Conservation (phyloP, 2,329 filamentous ascomycete species). For the Westerdykella sp. region DNA sequence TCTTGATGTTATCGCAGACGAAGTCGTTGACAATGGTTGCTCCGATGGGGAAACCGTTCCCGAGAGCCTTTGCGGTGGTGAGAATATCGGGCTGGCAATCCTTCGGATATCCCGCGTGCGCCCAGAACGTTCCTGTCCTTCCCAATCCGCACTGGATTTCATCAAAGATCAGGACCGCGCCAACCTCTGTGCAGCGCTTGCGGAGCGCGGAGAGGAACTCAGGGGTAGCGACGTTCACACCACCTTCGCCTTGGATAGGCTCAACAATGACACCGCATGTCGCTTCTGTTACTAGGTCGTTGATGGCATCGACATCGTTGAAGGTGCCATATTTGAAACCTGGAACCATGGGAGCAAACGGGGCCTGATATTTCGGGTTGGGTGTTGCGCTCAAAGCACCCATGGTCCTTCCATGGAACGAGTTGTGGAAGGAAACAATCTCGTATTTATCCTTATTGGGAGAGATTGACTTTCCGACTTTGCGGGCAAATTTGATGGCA, state of each 20-base stretch:
- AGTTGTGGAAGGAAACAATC: slow-evolving; percentile 82
- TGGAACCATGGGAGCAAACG: slow-evolving; percentile 91
- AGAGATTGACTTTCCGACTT: slow-evolving; percentile 72
- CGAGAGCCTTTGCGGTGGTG: slow-evolving; percentile 90
- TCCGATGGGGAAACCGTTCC: slow-evolving; percentile 93
- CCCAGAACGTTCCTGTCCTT: slow-evolving; percentile 86
- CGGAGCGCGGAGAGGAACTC: slow-evolving; percentile 84
- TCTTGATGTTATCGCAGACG: slow-evolving; percentile 63
- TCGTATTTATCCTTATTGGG: slow-evolving; percentile 69
- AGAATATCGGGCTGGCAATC: slow-evolving; percentile 89
- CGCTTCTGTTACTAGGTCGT: slow-evolving; percentile 68
- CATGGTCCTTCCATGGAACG: slow-evolving; percentile 97
- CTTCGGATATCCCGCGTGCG: slow-evolving; percentile 66
- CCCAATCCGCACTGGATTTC: slow-evolving; percentile 95
- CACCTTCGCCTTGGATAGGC: slow-evolving; percentile 95
- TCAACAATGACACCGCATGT: slow-evolving; percentile 95
- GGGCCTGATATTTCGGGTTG: slow-evolving; percentile 95
- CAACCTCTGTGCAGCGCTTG: slow-evolving; percentile 75
- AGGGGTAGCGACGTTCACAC: slow-evolving; percentile 74
- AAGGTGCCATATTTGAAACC: slow-evolving; percentile 82
- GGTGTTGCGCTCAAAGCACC: slow-evolving; percentile 91
- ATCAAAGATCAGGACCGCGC: slow-evolving; percentile 85
- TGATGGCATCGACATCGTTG: slow-evolving; percentile 71
- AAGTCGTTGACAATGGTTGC: slow-evolving; percentile 64
- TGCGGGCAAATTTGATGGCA: slow-evolving; percentile 92